These are phyloP conservation scores for Pseudotulostoma volvatum DNA, from an alignment of 495 filamentous ascomycete species.

Conservation along the genomic window DNA sequence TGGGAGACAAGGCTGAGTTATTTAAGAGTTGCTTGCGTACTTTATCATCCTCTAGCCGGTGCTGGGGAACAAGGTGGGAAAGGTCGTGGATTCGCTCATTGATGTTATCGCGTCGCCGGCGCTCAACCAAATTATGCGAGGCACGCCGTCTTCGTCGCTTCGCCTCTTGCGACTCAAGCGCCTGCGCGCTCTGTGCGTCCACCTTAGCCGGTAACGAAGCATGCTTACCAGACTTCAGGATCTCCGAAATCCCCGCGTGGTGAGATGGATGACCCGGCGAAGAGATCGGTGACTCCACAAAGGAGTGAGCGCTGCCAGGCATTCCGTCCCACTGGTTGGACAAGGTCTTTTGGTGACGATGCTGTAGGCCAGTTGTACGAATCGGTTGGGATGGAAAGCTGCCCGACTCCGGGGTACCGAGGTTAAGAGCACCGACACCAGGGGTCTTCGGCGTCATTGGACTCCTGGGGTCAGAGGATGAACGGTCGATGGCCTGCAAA, in stretches of 20 bases:
- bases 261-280: constrained; percentile 43
- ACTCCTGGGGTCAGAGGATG: constrained; percentile 51
- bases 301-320: constrained; percentile 61
- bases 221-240: constrained; percentile 51
- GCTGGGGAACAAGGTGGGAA: constrained; percentile 77
- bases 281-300: constrained; percentile 65
- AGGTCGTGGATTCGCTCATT: constrained; percentile 96
- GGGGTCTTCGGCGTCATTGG: constrained; percentile 70
- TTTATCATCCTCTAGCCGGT: constrained; percentile 93
- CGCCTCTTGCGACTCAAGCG: constrained; percentile 69
- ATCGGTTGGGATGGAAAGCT: constrained; percentile 64
- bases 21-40: constrained; percentile 86
- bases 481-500: constrained; percentile 48
- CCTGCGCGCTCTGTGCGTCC: constrained; percentile 34
- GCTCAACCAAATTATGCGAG: constrained; percentile 92
- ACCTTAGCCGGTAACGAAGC: constrained; percentile 56
- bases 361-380: constrained; percentile 37
- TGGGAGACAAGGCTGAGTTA: constrained; percentile 72
- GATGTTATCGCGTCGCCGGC: constrained; percentile 90
- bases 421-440: constrained; percentile 37
- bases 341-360: constrained; percentile 63
- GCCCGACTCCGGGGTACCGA: constrained; percentile 48
- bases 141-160: constrained; percentile 81
- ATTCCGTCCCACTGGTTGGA: constrained; percentile 73
- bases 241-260: constrained; percentile 51